A percentile compares a stretch with the other conserved stretches of the same genome.
Evolutionary conservation across 352 stramenopile genomes (phyloP).

Genomic region (Plasmopara viticola): DNA sequence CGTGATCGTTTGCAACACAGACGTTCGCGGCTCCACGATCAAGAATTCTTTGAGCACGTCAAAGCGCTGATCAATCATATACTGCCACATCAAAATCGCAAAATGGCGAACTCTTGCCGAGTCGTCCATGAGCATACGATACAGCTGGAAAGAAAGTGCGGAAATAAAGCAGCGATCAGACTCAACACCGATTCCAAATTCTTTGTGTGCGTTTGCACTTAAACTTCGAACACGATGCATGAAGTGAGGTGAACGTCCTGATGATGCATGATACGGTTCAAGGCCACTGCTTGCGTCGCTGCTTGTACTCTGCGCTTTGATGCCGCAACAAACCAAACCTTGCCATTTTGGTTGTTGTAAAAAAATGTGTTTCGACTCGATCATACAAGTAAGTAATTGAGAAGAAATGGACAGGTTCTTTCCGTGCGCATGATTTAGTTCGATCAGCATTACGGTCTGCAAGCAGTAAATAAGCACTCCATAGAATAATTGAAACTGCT

Average conservation of each 20-base stretch:
- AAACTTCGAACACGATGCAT: constrained; percentile 50
- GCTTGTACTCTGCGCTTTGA: constrained; percentile 9
- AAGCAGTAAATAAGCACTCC: constrained; percentile 55
- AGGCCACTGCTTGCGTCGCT: constrained; percentile 1
- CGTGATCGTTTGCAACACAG: constrained; percentile 62
- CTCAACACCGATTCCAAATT: constrained; percentile 60
- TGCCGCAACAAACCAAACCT: constrained; percentile 44
- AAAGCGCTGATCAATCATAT: constrained; percentile 64
- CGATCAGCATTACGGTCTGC: constrained; percentile 49
- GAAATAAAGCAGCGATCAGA: constrained; percentile 70
- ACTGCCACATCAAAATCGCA: constrained; percentile 62
- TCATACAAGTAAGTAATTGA: constrained; percentile 34
- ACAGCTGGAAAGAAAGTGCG: constrained; percentile 47
- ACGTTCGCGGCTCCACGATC: constrained; percentile 61
- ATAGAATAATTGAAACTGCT: constrained; percentile 72
- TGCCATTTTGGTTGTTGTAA: constrained; percentile 64
- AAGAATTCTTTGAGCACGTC: constrained; percentile 68
- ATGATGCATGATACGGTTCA: constrained; percentile 8
- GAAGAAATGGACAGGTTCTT: background rate
- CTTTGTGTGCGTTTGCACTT: constrained; percentile 40
- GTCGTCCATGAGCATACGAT: constrained; percentile 62
- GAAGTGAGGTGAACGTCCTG: constrained; percentile 4
- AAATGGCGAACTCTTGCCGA: constrained; percentile 34
- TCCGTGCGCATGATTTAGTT: constrained; percentile 43
- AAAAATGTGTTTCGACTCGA: constrained; percentile 45